Evolutionary conservation across 352 stramenopile species (phyloP).

Genomic region (Globisporangium splendens): DNA sequence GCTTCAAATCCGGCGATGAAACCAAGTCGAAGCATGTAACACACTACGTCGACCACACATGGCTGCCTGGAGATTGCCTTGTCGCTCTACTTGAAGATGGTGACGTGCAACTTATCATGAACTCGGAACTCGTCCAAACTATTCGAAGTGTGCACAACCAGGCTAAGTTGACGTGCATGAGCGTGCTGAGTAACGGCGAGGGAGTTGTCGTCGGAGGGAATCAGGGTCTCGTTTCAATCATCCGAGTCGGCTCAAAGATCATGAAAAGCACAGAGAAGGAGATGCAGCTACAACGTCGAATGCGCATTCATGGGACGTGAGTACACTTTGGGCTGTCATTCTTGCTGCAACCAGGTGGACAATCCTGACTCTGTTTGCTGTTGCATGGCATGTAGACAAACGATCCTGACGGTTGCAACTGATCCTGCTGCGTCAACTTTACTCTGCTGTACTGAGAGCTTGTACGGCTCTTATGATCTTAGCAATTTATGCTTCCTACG

Average conservation of each 20-base stretch:
- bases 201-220: slow-evolving; percentile 58
- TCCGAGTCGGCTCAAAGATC: slow-evolving; percentile 51
- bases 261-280: slow-evolving; percentile 60
- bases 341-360: background rate
- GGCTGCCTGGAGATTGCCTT: slow-evolving; percentile 62
- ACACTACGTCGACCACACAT: slow-evolving; percentile 68
- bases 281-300: slow-evolving; percentile 59
- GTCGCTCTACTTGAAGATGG: slow-evolving; percentile 68
- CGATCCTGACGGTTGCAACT: slow-evolving; percentile 38
- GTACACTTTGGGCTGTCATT: slow-evolving; percentile 1
- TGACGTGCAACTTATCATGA: slow-evolving; percentile 71
- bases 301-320: slow-evolving; percentile 51
- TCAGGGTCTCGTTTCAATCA: slow-evolving; percentile 53
- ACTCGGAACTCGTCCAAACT: slow-evolving; percentile 70
- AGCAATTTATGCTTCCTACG: slow-evolving; percentile 66
- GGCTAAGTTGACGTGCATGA: slow-evolving; percentile 33
- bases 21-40: slow-evolving; percentile 38
- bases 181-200: slow-evolving; percentile 38
- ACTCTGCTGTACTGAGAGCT: slow-evolving; percentile 55
- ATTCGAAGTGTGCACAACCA: slow-evolving; percentile 55
- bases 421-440: slow-evolving; percentile 48
- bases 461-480: slow-evolving; percentile 68
- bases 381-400: slow-evolving; percentile 38
- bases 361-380: background rate
- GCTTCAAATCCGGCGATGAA: slow-evolving; percentile 77